phyloP scores from a whole-genome alignment of 148 eudicot species.

The Vaccinium vitisidaea region DNA sequence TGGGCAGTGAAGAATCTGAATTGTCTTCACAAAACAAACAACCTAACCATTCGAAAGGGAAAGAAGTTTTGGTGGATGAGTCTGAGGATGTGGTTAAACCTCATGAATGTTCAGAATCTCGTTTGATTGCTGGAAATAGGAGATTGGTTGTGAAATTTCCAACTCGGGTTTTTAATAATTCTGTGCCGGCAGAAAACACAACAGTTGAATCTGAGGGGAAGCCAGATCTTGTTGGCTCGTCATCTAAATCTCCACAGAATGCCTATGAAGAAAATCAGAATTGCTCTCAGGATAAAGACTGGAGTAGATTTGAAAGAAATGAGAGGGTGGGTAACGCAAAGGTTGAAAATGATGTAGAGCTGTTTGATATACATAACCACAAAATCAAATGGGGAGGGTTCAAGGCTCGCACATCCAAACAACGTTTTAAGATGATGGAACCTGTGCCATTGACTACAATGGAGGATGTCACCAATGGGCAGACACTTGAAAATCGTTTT shows the following conservation, averaged over 20 bases:
- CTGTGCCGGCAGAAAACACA: slow-evolving; percentile 22
- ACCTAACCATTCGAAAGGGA: slow-evolving; percentile 56
- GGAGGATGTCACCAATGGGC: slow-evolving; percentile 24
- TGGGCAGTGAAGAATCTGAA: slow-evolving; percentile 77
- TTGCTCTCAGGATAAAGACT: slow-evolving; percentile 21
- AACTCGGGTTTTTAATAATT: slow-evolving; percentile 47
- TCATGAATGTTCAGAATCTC: slow-evolving; percentile 42
- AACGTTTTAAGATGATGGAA: slow-evolving; percentile 50
- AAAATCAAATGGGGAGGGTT: slow-evolving; percentile 78
- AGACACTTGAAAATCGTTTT: slow-evolving; percentile 26
- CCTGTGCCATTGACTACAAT: slow-evolving; percentile 24
- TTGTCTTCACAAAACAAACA: slow-evolving; percentile 35
- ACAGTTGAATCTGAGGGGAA: slow-evolving; percentile 22
- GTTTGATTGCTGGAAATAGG: slow-evolving; percentile 40
- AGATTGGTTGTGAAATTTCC: slow-evolving; percentile 71
- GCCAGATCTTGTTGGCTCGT: slow-evolving; percentile 48
- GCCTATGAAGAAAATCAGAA: slow-evolving; percentile 27
- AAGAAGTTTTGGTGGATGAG: slow-evolving; percentile 56
- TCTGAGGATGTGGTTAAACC: slow-evolving; percentile 41
- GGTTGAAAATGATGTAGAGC: slow-evolving; percentile 25
- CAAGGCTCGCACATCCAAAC: slow-evolving; percentile 76
- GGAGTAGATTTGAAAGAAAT: slow-evolving; percentile 30
- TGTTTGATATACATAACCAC: slow-evolving; percentile 44
- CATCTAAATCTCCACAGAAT: slow-evolving; percentile 38
- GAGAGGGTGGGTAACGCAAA: slow-evolving; percentile 24